A percentile compares a stretch with the other conserved stretches of the same genome.
These are phyloP conservation scores for Beta macrorhiza DNA, from an alignment of 179 eudicot genomes.

Conservation along the genomic window DNA sequence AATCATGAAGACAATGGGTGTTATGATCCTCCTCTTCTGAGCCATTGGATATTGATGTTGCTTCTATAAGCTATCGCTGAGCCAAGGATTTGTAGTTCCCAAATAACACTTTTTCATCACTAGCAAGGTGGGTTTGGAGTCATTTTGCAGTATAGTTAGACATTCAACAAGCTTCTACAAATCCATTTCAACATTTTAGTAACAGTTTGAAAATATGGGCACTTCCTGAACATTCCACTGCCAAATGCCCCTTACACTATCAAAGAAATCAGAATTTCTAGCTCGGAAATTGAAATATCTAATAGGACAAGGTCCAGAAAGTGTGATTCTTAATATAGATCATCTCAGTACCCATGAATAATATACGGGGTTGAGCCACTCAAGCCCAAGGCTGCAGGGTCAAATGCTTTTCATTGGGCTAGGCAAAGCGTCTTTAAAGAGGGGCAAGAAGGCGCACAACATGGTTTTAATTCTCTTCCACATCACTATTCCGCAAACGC, in stretches of 20 bases:
- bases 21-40: neutral
- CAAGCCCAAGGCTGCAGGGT: no score
- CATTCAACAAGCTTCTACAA: neutral
- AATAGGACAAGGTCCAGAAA: neutral
- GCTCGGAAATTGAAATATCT: neutral
- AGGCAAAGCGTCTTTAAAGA: no score
- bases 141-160: neutral
- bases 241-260: neutral
- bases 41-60: neutral
- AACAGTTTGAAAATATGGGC: neutral
- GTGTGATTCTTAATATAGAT: neutral
- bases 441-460: no score
- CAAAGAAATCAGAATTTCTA: neutral
- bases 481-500: no score
- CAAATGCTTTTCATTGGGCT: no score
- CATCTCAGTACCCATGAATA: neutral
- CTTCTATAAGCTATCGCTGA: neutral
- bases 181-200: neutral
- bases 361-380: no score
- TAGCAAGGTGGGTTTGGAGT: neutral
- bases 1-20: neutral
- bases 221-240: neutral
- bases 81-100: neutral
- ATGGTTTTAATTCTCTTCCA: no score
- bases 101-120: neutral